phyloP scores from a whole-genome alignment of 2,329 filamentous ascomycete species.

The Amauroascus niger region DNA sequence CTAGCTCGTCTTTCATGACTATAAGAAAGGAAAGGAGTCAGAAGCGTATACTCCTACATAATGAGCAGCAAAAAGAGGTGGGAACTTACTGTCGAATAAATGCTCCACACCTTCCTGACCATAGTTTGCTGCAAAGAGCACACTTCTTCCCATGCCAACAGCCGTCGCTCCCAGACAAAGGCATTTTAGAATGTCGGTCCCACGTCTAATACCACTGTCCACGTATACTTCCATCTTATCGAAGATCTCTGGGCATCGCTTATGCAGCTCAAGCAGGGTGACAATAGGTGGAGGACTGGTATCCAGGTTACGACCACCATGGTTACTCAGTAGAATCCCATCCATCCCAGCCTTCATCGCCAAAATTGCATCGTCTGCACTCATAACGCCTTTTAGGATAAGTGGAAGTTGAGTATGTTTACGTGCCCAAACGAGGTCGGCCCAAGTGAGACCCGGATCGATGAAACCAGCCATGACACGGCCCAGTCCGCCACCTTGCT shows the following conservation, averaged over 20 bases:
- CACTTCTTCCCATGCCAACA: conserved; percentile 46
- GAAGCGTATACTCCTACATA: neutral
- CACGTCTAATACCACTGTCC: conserved; percentile 46
- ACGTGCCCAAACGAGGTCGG: conserved; percentile 46
- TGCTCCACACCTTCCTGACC: conserved; percentile 48
- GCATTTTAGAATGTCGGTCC: conserved; percentile 47
- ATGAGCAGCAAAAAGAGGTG: neutral
- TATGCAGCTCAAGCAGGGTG: conserved; percentile 45
- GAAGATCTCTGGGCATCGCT: conserved; percentile 42
- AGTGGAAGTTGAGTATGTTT: conserved; percentile 42
- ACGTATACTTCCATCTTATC: conserved; percentile 44
- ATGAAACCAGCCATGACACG: conserved; percentile 45
- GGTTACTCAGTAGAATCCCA: conserved; percentile 50
- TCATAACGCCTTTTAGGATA: conserved; percentile 50
- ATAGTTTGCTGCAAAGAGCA: conserved; percentile 46
- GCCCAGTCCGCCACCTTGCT: conserved; percentile 46
- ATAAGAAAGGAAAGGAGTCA: neutral
- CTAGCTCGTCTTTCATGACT: conserved; percentile 41
- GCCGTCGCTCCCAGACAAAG: conserved; percentile 46
- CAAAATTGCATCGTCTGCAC: conserved; percentile 45
- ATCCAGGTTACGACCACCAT: conserved; percentile 49
- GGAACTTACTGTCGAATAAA: conserved; percentile 45
- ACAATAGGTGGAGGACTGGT: conserved; percentile 43
- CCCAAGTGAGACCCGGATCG: conserved; percentile 45
- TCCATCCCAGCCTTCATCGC: conserved; percentile 44